A percentile compares a stretch with the other conserved stretches of the same genome.
phyloP scores from a whole-genome alignment of 164 flowering plant species.

The Protea cynaroides region DNA sequence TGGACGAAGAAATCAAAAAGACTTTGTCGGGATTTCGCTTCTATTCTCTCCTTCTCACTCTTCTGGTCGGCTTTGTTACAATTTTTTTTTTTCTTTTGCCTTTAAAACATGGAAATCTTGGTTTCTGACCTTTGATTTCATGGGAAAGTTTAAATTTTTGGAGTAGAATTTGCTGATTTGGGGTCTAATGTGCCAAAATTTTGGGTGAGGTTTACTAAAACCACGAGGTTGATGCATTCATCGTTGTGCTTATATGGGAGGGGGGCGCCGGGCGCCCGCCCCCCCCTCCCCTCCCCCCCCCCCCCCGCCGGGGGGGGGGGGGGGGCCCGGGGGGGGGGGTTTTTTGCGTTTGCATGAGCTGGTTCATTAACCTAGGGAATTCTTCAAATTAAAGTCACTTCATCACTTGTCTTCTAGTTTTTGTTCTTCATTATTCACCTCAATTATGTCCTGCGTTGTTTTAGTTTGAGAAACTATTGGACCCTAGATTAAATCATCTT shows the following conservation, averaged over 20 bases:
- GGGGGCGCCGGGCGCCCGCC: no score
- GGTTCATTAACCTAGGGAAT: conserved; percentile 51
- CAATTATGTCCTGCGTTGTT: conserved; percentile 26
- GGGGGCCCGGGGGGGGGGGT: no score
- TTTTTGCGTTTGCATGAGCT: no score
- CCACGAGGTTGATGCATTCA: neutral
- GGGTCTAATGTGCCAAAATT: neutral
- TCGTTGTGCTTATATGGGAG: conserved; percentile 15
- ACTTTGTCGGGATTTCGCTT: neutral
- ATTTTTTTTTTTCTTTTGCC: neutral
- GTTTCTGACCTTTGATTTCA: neutral
- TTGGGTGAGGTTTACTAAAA: neutral
- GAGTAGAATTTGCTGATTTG: neutral
- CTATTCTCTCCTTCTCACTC: neutral
- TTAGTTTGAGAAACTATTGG: conserved; percentile 16
- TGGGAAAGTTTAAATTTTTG: conserved; percentile 2
- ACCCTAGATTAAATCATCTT: conserved; percentile 8
- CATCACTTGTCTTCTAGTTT: conserved; percentile 51
- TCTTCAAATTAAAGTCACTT: conserved; percentile 56
- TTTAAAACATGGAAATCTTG: neutral
- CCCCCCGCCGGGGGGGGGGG: no score
- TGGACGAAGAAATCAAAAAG: neutral
- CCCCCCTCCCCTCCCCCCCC: no score
- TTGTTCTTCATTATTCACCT: conserved; percentile 62
- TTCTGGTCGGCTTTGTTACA: no score